Evolutionary conservation across 192 early-diverging fungal genomes (phyloP).

Genomic region (Backusella macrospora): DNA sequence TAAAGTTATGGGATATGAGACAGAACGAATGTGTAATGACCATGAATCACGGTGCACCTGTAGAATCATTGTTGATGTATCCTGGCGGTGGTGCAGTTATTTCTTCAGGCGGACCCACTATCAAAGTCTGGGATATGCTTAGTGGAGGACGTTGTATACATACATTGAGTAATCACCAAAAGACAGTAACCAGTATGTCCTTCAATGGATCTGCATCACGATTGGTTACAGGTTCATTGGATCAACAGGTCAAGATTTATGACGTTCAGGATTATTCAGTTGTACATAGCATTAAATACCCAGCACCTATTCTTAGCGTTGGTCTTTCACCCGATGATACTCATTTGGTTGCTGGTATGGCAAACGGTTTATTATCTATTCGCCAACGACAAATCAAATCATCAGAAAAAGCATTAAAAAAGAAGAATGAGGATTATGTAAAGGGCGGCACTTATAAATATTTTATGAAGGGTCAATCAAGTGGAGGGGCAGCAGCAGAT

Average conservation of each 20-base stretch:
- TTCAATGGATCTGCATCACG: conserved; percentile 78
- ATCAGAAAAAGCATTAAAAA: conserved; percentile 59
- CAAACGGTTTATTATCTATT: conserved; percentile 84
- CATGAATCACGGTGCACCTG: conserved; percentile 83
- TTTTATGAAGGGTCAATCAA: conserved; percentile 66
- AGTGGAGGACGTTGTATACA: conserved; percentile 77
- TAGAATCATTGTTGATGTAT: conserved; percentile 85
- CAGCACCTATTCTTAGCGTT: conserved; percentile 87
- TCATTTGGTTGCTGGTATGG: conserved; percentile 91
- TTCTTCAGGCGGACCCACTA: conserved; percentile 73
- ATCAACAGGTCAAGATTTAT: conserved; percentile 97
- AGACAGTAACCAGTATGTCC: conserved; percentile 89
- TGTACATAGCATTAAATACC: conserved; percentile 85
- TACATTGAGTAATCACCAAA: conserved; percentile 90
- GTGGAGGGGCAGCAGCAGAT: conserved; percentile 55
- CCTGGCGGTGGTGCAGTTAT: conserved; percentile 81
- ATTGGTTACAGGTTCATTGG: conserved; percentile 88
- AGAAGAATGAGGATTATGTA: conserved; percentile 45
- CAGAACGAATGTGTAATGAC: conserved; percentile 71
- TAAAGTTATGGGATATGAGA: conserved; percentile 91
- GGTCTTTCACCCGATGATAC: conserved; percentile 91
- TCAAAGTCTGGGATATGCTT: conserved; percentile 91
- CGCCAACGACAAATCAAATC: conserved; percentile 82
- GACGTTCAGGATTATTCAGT: conserved; percentile 87
- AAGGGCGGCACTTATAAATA: conserved; percentile 70